Percentiles rank a stretch among this genome's conserved stretches.
Conservation (phyloP, 2,329 filamentous ascomycete species). For the Apiospora malaysiana region DNA sequence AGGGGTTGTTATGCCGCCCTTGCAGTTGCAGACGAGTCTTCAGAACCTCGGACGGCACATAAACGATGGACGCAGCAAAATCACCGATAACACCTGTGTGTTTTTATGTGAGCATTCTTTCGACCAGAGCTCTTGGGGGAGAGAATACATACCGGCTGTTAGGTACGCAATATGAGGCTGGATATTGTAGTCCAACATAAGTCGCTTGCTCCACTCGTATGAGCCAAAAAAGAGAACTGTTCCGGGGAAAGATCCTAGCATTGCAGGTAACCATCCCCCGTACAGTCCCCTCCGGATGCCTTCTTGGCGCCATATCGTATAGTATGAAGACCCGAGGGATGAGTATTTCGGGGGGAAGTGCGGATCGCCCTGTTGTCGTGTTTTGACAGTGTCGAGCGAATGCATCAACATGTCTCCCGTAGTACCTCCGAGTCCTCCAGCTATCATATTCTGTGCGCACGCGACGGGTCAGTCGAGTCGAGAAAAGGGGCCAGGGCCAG, state of each 20-base stretch:
- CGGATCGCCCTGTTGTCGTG: slow-evolving; percentile 94
- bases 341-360: slow-evolving; percentile 92
- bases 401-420: slow-evolving; percentile 99
- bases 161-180: slow-evolving; percentile 87
- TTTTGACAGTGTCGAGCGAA: slow-evolving; percentile 98
- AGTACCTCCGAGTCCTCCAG: slow-evolving; percentile 89
- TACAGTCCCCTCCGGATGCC: slow-evolving; percentile 87
- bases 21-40: slow-evolving; percentile 97
- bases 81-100: slow-evolving; percentile 87
- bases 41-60: slow-evolving; percentile 95
- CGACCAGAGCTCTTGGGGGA: background rate
- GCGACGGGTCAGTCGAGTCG: slow-evolving; percentile 21
- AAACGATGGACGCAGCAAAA: slow-evolving; percentile 87
- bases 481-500: background rate
- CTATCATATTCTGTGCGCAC: slow-evolving; percentile 80
- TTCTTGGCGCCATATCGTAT: slow-evolving; percentile 92
- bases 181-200: slow-evolving; percentile 83
- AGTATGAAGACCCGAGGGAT: slow-evolving; percentile 87
- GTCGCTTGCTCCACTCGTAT: slow-evolving; percentile 93
- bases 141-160: slow-evolving; percentile 67
- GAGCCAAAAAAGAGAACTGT: slow-evolving; percentile 95
- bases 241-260: slow-evolving; percentile 90
- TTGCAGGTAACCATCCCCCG: slow-evolving; percentile 89
- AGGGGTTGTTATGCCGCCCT: slow-evolving; percentile 92
- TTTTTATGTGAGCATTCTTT: slow-evolving; percentile 2